Base-by-base conservation (phyloP, 495 filamentous ascomycete species). In the Bacidia rubella region DNA sequence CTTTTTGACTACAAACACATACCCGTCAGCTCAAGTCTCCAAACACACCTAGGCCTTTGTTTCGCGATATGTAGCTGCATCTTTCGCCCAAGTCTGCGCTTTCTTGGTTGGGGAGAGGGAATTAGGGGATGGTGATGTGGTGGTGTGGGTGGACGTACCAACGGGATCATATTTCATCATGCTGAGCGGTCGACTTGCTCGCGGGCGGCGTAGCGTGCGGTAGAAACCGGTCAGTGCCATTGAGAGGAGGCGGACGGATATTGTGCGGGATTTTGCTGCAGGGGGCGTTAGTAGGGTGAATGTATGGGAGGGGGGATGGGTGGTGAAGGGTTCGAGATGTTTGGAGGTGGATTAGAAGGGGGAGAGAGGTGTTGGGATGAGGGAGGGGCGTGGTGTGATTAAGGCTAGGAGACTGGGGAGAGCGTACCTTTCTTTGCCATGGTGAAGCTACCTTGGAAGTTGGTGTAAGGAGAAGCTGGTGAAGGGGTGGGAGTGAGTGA, bases 141-240 rank as follows among this genome's bases (percentile, higher is more conserved):
- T 7, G 29, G 29, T 35, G 15, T 5, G 29, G 29, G 29, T 7
- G 29, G 29, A 72, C 87, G 68, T 86, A 85, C 94, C 86, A 61
- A 99, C 86, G 53, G 93, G 93, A 70, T 99, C 93, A 67, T 99
- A 97, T 72, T 99, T 99, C 57, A 97, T 74, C 89, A 97, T 94
- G 70, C 85, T 90, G 67, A 97, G 76, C 35, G 93, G 92, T 38
- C 81, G 72, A 53, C 90, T 75, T 22, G 74, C 72, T 47, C 93
- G 82, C 15, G 90, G 89, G 26, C 93, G 85, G 50, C 85, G 75
- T 65, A 89, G 76, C 51, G 86, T 93, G 66, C 86, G 86, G 74
- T 87, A 99, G 74, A 85, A 99, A 60, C 93, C 93, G 12, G 93
- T 99, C 80, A 94, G 81, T 55, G 93, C 93, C 93, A 97, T 99